Evolutionary conservation across 345 rosid species (phyloP).

Genomic region (Mallotus nudiflorus): DNA sequence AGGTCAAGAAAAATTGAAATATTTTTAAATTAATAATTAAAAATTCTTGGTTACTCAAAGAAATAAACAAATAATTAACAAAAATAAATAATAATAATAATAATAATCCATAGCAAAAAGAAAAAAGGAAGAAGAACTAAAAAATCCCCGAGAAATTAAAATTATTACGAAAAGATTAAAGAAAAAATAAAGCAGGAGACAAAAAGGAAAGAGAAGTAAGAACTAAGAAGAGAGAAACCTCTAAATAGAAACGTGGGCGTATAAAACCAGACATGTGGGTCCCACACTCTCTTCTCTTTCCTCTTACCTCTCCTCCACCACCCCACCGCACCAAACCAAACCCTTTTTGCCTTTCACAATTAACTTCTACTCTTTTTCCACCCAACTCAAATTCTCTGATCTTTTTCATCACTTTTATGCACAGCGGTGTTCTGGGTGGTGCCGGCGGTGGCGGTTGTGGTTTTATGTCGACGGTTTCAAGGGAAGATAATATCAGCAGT

Average conservation of each 20-base stretch:
- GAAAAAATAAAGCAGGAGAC: background rate
- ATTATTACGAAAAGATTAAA: background rate
- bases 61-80: no score
- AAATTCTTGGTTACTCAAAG: no score
- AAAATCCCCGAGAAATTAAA: conserved; percentile 5
- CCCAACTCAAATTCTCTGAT: conserved; percentile 1
- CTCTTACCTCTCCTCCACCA: background rate
- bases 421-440: conserved; percentile 21
- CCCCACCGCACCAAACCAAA: conserved; percentile 18
- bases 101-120: no score
- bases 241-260: conserved; percentile 18
- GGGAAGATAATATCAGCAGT: conserved; percentile 26
- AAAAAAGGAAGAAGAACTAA: no score
- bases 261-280: conserved; percentile 45
- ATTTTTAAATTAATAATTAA: no score
- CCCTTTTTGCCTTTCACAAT: conserved; percentile 16
- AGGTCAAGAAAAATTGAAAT: no score
- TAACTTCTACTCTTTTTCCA: background rate
- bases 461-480: conserved; percentile 56
- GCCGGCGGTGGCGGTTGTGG: conserved; percentile 39
- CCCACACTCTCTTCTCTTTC: conserved; percentile 19
- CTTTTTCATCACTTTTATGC: conserved; percentile 4
- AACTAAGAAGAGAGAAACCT: background rate
- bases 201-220: background rate
- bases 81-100: no score